A percentile compares a stretch with the other conserved stretches of the same genome.
phyloP scores from a whole-genome alignment of 495 filamentous ascomycete species.

The Lichenothelia convexa region DNA sequence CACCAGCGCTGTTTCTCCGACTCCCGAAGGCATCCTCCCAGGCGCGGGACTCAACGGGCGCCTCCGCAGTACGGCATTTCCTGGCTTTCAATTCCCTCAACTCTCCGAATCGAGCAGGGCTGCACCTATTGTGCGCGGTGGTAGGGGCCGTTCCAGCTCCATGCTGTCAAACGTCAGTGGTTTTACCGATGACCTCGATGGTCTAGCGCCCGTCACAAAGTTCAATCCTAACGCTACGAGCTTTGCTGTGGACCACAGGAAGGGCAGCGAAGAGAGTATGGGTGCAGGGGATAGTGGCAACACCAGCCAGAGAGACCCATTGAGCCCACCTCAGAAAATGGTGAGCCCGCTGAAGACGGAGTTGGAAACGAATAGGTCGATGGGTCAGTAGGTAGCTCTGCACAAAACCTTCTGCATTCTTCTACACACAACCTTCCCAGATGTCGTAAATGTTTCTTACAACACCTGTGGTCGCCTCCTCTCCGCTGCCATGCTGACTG shows the following conservation, averaged over 20 bases:
- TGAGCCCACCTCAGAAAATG: constrained; percentile 9
- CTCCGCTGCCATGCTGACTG: too few species aligned
- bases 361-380: constrained; percentile 1
- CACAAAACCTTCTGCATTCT: not conserved
- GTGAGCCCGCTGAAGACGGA: constrained; percentile 3
- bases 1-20: constrained; percentile 9
- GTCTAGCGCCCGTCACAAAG: constrained; percentile 2
- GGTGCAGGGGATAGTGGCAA: constrained; percentile 9
- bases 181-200: constrained; percentile 36
- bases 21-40: constrained; percentile 19
- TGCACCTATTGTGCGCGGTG: constrained; percentile 8
- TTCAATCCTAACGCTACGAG: not conserved
- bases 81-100: constrained; percentile 17
- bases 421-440: not conserved
- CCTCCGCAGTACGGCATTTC: constrained; percentile 8
- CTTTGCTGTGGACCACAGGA: constrained; percentile 9
- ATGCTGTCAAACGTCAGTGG: constrained; percentile 51
- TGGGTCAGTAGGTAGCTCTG: not conserved
- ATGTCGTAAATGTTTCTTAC: not conserved
- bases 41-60: constrained; percentile 12
- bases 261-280: constrained; percentile 10
- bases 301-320: constrained; percentile 12
- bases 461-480: too few species aligned
- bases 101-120: constrained; percentile 1
- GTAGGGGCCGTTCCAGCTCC: constrained; percentile 40